Evolutionary conservation across 495 filamentous ascomycete genomes (phyloP), one percentile per base, ranked within the genome.

Genomic region (Saxispiralis lemnorum): DNA sequence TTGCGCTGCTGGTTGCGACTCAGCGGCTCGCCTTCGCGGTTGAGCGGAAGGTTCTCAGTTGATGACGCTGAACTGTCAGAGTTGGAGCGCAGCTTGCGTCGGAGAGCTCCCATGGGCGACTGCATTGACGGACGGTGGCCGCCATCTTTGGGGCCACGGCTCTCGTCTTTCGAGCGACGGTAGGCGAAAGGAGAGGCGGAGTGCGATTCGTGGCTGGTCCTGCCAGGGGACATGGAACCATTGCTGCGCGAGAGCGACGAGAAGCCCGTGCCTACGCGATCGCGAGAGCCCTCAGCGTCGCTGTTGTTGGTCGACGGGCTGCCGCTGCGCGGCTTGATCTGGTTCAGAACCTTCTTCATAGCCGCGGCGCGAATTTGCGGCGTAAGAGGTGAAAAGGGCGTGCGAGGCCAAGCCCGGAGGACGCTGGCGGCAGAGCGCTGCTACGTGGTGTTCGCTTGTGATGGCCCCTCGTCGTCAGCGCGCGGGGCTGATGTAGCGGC

Each of bases 1-100:
- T 63, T 65, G 38, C 54, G 51, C 32, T 49, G 45, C 53, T 65
- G 62, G 42, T 63, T 63, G 30, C 48, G 48, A 47, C 58, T 61
- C 54, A 60, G 54, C 28, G 48, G 45, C 36, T 61, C 60, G 15
- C 58, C 62, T 34, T 63, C 61, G 1, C 57, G 46, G 47, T 63
- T 63, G 31, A 63, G 52, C 4, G 59, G 56, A 12, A 53, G 20
- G 28, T 53, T 46, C 34, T 49, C 50, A 17, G 45, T 49, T 13
- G 40, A 43, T 0, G 50, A 53, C 16, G 31, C 32, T 1, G 46
- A 49, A 17, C 32, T 32, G n/a, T 49, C 50, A 9, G 50, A 53
- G 10, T 38, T 30, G 15, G 31, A 28, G 7, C 46, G 33, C 10
- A 43, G 13, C 31, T 49, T 53, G 17, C 50, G 45, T 16, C 38